phyloP scores from a whole-genome alignment of 805 yeast species.

The Candida dendrica region DNA sequence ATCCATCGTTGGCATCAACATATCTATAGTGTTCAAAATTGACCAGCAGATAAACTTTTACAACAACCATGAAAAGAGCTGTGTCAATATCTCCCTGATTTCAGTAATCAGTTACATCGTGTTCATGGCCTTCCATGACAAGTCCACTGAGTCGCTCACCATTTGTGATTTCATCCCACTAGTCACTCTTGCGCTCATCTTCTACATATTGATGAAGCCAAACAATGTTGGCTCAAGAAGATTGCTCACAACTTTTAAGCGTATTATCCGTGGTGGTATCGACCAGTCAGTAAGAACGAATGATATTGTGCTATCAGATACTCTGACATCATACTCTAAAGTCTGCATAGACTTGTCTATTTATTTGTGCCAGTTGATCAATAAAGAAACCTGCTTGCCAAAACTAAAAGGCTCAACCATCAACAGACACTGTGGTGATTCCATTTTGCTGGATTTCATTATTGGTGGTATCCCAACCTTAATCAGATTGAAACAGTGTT shows the following conservation, averaged over 20 bases:
- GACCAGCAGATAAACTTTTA: not conserved
- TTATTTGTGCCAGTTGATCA: constrained; percentile 39
- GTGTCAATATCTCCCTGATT: constrained; percentile 14
- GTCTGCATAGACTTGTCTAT: constrained; percentile 67
- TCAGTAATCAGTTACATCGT: constrained; percentile 22
- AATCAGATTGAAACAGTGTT: constrained; percentile 80
- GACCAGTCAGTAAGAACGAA: constrained; percentile 57
- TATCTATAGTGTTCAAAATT: constrained; percentile 2
- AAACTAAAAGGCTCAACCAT: constrained; percentile 15
- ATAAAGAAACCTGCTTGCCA: constrained; percentile 30
- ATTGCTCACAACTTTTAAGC: constrained; percentile 38
- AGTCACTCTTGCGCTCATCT: constrained; percentile 27
- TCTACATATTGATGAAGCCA: constrained; percentile 29
- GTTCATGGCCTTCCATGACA: constrained; percentile 20
- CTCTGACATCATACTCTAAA: constrained; percentile 73
- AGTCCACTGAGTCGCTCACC: constrained; percentile 19
- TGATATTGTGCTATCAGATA: constrained; percentile 79
- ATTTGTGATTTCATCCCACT: constrained; percentile 30
- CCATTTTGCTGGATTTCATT: constrained; percentile 27
- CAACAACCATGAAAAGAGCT: constrained; percentile 4
- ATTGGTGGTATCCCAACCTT: constrained; percentile 50
- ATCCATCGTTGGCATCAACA: constrained; percentile 1
- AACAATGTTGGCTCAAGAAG: constrained; percentile 28
- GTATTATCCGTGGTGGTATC: constrained; percentile 54
- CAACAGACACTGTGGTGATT: constrained; percentile 27